Evolutionary conservation across 352 stramenopile genomes (phyloP).

Genomic region (Pythium rhizo-oryzae): DNA sequence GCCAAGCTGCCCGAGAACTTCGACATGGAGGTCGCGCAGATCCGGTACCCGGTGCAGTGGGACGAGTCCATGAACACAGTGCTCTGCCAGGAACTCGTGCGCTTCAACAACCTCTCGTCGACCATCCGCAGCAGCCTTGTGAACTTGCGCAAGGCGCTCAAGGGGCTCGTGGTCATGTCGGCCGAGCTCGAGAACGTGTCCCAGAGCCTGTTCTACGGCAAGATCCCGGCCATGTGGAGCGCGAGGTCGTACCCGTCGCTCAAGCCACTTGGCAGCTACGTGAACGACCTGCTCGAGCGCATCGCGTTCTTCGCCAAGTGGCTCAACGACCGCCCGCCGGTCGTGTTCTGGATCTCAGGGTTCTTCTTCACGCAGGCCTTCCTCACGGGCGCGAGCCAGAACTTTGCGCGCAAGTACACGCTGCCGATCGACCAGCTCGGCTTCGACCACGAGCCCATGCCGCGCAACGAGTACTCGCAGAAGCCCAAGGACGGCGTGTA

Average conservation of each 20-base stretch:
- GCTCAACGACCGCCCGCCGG: constrained; percentile 86
- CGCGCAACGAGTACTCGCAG: constrained; percentile 68
- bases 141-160: constrained; percentile 90
- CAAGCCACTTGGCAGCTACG: constrained; percentile 91
- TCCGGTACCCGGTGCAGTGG: constrained; percentile 92
- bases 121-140: constrained; percentile 86
- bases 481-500: constrained; percentile 88
- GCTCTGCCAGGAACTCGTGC: constrained; percentile 92
- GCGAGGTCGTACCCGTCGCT: constrained; percentile 92
- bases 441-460: constrained; percentile 85
- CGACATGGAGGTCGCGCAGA: constrained; percentile 93
- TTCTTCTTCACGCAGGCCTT: constrained; percentile 98
- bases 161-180: constrained; percentile 95
- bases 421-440: constrained; percentile 90
- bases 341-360: constrained; percentile 94
- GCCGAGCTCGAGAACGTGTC: constrained; percentile 92
- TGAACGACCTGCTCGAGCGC: constrained; percentile 90
- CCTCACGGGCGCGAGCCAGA: constrained; percentile 94
- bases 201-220: constrained; percentile 91
- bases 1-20: constrained; percentile 88
- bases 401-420: constrained; percentile 92
- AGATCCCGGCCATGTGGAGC: constrained; percentile 92
- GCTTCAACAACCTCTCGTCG: constrained; percentile 93
- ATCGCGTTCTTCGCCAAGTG: constrained; percentile 92
- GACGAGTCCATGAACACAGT: constrained; percentile 95